Evolutionary conservation across 140 eudicot species (phyloP), one percentile per base, ranked within the genome.

Genomic region (Oenanthe javanica): DNA sequence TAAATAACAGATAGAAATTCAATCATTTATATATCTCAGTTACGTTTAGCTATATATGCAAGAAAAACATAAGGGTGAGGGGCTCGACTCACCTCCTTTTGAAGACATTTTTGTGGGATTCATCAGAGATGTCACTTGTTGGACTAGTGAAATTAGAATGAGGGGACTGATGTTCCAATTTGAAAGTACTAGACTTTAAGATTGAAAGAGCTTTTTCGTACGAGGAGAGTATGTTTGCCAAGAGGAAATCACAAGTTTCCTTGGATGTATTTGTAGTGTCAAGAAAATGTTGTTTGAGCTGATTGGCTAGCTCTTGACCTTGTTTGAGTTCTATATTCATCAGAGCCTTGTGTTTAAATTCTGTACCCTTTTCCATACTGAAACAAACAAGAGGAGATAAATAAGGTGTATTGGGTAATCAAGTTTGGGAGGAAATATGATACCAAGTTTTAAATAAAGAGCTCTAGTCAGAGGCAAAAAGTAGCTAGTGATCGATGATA

Each of bases 131-230:
- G 43, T 82, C 79, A 69, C 85, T 82, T 11, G 43, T 72, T 21
- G 90, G 88, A 78, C 87, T 90, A 49, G 70, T 57, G 40, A 36
- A 36, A 36, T 36, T 36, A 36, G 86, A 61, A 78, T 78, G 75
- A 57, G 84, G 84, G 40, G 36, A 31, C 36, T 61, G 69, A 2
- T 59, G 45, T 38, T 72, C 83, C 66, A 45, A 79, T 18, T 77
- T 52, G 18, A 84, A 15, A 76, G 75, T 81, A 52, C 51, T 76
- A 55, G 66, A 72, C 70, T 76, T 86, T 42, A 86, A 86, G 82
- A 90, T 61, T 6, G 89, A 77, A 38, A 94, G 86, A 11, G 97
- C 92, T 49, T 89, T 90, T 47, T 94, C 93, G 80, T 88, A 92
- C 7, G 94, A 84, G 43, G 93, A 86, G 79, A 94, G 85, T 78